A percentile compares a stretch with the other conserved stretches of the same genome.
These are phyloP conservation scores for Hypoxylon sp. DNA, from an alignment of 2,329 filamentous ascomycete genomes.

Conservation along the genomic window DNA sequence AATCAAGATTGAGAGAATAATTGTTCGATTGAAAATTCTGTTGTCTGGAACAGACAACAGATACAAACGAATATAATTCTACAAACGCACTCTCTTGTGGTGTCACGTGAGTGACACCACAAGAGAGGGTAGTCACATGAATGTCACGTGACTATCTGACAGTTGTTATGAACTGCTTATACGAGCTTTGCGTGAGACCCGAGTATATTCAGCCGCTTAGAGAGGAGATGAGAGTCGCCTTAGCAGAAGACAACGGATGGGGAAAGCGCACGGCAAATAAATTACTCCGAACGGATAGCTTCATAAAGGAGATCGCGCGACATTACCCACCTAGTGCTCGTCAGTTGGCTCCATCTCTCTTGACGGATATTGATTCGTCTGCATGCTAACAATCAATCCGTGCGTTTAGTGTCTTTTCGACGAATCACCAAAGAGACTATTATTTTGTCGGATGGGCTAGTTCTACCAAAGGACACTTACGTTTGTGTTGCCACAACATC, in stretches of 20 bases:
- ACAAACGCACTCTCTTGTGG: no score
- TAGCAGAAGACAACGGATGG: not conserved
- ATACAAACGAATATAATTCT: no score
- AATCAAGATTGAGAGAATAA: no score
- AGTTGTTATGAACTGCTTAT: constrained; percentile 3
- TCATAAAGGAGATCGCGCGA: constrained; percentile 7
- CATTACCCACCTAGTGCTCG: constrained; percentile 4
- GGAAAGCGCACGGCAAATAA: not conserved
- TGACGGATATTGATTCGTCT: not conserved
- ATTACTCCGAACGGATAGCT: constrained; percentile 1
- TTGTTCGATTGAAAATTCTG: no score
- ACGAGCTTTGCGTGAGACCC: constrained; percentile 6
- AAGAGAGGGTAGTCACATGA: no score
- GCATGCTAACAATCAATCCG: not conserved
- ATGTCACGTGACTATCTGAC: no score
- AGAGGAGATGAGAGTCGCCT: constrained; percentile 1
- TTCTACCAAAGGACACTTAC: constrained; percentile 3
- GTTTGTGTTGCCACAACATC: constrained; percentile 2
- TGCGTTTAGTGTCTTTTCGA: not conserved
- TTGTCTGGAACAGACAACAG: no score
- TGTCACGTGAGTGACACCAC: no score
- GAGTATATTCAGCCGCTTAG: not conserved
- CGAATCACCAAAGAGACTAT: constrained; percentile 2
- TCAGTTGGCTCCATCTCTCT: not conserved
- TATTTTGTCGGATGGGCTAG: not conserved